phyloP scores from a whole-genome alignment of 495 filamentous ascomycete species.

The Lophiotrema nucula region DNA sequence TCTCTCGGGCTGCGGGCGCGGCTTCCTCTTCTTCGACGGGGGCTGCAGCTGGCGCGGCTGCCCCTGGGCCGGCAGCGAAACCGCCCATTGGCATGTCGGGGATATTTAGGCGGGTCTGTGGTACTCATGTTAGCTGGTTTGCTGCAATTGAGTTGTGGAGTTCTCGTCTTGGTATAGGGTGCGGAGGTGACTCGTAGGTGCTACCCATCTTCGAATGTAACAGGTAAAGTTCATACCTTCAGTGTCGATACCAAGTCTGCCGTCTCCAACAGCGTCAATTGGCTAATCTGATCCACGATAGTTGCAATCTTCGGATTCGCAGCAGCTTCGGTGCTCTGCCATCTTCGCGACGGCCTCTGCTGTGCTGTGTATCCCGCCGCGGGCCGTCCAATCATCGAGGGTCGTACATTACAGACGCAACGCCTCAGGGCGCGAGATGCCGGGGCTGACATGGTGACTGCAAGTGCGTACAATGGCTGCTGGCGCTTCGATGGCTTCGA shows the following conservation, averaged over 20 bases:
- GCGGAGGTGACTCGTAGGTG: neutral
- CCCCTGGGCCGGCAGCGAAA: slow-evolving; percentile 62
- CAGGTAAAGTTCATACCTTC: slow-evolving; percentile 60
- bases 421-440: slow-evolving; percentile 59
- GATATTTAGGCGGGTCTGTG: slow-evolving; percentile 89
- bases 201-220: too few relatives aligned
- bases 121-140: too few relatives aligned
- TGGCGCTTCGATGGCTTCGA: neutral
- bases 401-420: slow-evolving; percentile 49
- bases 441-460: slow-evolving; percentile 56
- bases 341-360: slow-evolving; percentile 52
- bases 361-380: slow-evolving; percentile 21
- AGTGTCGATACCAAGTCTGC: slow-evolving; percentile 88
- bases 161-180: neutral
- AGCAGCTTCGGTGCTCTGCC: slow-evolving; percentile 69
- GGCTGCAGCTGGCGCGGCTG: slow-evolving; percentile 58
- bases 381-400: slow-evolving; percentile 24
- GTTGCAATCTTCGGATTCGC: slow-evolving; percentile 80
- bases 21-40: slow-evolving; percentile 80
- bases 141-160: slow-evolving; percentile 10
- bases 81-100: slow-evolving; percentile 94
- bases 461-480: neutral
- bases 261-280: slow-evolving; percentile 96
- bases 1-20: slow-evolving; percentile 79
- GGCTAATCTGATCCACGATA: slow-evolving; percentile 97